phyloP scores from a whole-genome alignment of 805 yeast genomes.

The Wickerhamomyces canadensis region DNA sequence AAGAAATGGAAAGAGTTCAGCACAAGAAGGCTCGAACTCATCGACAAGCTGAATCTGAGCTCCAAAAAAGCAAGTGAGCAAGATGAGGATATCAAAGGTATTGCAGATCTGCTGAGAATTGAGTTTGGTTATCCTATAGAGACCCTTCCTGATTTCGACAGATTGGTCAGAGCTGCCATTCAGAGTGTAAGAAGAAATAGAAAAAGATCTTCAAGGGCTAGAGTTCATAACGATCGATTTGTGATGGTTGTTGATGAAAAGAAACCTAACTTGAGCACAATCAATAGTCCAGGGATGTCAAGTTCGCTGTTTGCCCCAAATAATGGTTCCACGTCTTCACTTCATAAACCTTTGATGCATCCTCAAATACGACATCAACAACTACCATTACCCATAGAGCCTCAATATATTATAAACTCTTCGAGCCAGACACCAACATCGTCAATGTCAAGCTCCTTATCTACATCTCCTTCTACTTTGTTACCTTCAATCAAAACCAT shows the following conservation, averaged over 20 bases:
- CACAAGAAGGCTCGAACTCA: slow-evolving; percentile 83
- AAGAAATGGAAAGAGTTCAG: slow-evolving; percentile 84
- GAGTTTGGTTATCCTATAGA: slow-evolving; percentile 70
- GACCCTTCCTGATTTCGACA: slow-evolving; percentile 71
- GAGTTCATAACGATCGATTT: slow-evolving; percentile 17
- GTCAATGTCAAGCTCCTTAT: slow-evolving; percentile 4
- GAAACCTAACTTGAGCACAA: not conserved
- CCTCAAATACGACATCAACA: slow-evolving; percentile 6
- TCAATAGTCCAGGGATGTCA: not conserved
- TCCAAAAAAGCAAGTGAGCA: slow-evolving; percentile 88
- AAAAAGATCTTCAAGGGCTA: slow-evolving; percentile 44
- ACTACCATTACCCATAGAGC: no score
- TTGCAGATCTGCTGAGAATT: slow-evolving; percentile 68
- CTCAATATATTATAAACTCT: no score
- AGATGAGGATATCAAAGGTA: slow-evolving; percentile 71
- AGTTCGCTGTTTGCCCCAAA: not conserved
- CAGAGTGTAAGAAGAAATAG: slow-evolving; percentile 90
- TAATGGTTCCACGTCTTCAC: slow-evolving; percentile 1
- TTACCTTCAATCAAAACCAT: slow-evolving; percentile 13
- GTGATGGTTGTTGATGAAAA: slow-evolving; percentile 14
- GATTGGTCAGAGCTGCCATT: slow-evolving; percentile 85
- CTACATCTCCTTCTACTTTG: slow-evolving; percentile 12
- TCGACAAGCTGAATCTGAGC: slow-evolving; percentile 60
- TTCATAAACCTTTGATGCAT: slow-evolving; percentile 4
- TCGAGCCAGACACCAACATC: slow-evolving; percentile 8